Conservation (phyloP, 305 asterid species). For the Fraxinus baroniana region DNA sequence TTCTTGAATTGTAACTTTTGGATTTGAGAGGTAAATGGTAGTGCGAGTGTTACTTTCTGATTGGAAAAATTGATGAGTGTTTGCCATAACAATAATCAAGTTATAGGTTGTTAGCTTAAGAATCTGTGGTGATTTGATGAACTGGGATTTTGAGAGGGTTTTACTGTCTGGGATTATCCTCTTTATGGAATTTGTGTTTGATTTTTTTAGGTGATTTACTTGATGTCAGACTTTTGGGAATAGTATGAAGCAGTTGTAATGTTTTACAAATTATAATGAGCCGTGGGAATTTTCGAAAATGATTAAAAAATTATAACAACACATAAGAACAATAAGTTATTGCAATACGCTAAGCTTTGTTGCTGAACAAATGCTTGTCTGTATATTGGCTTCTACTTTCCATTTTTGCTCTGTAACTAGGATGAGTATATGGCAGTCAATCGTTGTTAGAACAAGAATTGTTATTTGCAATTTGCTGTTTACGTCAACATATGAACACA, state of each 20-base stretch:
- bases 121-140: not conserved
- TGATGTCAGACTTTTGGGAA: not conserved
- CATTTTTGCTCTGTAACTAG: not conserved
- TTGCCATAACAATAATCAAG: not conserved
- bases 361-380: not conserved
- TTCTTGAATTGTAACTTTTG: not conserved
- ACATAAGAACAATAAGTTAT: not conserved
- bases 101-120: conserved; percentile 3
- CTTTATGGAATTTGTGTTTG: not conserved
- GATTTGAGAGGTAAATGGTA: conserved; percentile 14
- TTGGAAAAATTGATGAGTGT: not conserved
- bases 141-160: not conserved
- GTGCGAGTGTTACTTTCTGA: not conserved
- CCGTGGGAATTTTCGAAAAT: not conserved
- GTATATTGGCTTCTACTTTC: not conserved
- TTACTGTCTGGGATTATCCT: not conserved
- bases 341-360: not conserved
- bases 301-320: not conserved
- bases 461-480: not conserved
- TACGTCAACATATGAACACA: not conserved
- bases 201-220: not conserved
- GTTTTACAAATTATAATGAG: not conserved
- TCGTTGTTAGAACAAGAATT: not conserved
- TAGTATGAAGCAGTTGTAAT: not conserved
- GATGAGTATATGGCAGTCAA: not conserved